These are phyloP conservation scores for Penicillium crystallinum DNA, from an alignment of 495 filamentous ascomycete genomes.

Conservation along the genomic window DNA sequence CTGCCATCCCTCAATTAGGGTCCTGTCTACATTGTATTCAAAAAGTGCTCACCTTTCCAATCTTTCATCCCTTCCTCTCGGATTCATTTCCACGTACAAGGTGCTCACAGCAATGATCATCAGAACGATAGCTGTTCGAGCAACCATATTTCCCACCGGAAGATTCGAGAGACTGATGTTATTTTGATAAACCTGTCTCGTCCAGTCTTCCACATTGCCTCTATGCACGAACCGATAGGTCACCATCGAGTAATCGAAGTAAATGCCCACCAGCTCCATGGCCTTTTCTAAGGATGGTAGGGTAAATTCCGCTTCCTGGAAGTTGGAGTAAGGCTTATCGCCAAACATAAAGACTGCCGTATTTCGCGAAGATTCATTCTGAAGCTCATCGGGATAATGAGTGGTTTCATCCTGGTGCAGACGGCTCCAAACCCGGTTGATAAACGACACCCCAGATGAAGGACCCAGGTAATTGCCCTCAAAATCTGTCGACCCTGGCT, in stretches of 20 bases:
- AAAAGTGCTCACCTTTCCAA: conserved; percentile 29
- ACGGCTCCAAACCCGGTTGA: conserved; percentile 43
- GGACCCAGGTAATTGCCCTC: conserved; percentile 46
- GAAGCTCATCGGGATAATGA: conserved; percentile 28
- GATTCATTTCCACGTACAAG: conserved; percentile 29
- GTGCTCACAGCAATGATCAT: conserved; percentile 43
- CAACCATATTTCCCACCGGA: conserved; percentile 34
- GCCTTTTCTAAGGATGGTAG: conserved; percentile 36
- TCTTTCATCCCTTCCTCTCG: conserved; percentile 26
- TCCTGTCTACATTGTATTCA: neutral
- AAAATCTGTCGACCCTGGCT: conserved; percentile 41
- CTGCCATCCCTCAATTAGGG: conserved; percentile 10
- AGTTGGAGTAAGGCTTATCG: conserved; percentile 37
- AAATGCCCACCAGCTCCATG: conserved; percentile 32
- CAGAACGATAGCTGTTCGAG: conserved; percentile 39
- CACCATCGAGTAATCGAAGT: conserved; percentile 46
- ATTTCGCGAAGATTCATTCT: conserved; percentile 33
- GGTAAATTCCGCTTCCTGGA: conserved; percentile 25
- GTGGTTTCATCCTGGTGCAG: conserved; percentile 39
- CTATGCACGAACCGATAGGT: conserved; percentile 45
- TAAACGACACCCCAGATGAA: conserved; percentile 42
- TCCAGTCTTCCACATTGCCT: conserved; percentile 37
- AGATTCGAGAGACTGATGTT: conserved; percentile 33
- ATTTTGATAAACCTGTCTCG: conserved; percentile 33
- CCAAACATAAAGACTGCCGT: conserved; percentile 43